These are phyloP conservation scores for Scheffersomyces quercinus DNA, from an alignment of 1,139 yeast species.

Conservation along the genomic window DNA sequence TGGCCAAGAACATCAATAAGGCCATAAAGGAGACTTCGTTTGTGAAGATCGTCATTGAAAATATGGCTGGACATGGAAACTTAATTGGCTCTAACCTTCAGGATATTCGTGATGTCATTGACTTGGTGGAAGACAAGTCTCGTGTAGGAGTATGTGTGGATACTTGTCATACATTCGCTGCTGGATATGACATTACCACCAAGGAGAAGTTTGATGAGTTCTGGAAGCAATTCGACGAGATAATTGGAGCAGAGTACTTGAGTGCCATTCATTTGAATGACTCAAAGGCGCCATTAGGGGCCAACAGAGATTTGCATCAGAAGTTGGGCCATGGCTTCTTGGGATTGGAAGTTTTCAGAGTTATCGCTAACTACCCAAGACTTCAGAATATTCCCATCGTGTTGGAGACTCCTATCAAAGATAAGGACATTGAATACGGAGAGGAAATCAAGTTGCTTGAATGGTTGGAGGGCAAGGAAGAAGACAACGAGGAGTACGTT, in stretches of 20 bases:
- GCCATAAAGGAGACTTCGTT: conserved; percentile 73
- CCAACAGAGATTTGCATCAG: conserved; percentile 90
- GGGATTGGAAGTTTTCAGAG: conserved; percentile 81
- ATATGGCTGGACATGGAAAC: conserved; percentile 98
- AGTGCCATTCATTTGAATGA: conserved; percentile 87
- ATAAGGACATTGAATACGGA: conserved; percentile 64
- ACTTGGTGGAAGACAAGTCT: conserved; percentile 68
- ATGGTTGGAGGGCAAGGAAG: conserved; percentile 60
- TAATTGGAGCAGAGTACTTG: conserved; percentile 73
- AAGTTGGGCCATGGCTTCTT: conserved; percentile 85
- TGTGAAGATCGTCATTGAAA: conserved; percentile 88
- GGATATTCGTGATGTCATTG: conserved; percentile 76
- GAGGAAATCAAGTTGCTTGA: conserved; percentile 78
- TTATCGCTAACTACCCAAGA: conserved; percentile 67
- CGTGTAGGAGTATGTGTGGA: conserved; percentile 94
- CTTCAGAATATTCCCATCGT: conserved; percentile 72
- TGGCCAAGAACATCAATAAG: conserved; percentile 77
- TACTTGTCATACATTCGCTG: conserved; percentile 94
- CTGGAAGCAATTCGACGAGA: conserved; percentile 71
- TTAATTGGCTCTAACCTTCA: conserved; percentile 80
- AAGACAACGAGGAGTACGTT: conserved; percentile 56
- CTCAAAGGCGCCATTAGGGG: conserved; percentile 90
- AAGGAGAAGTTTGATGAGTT: conserved; percentile 58
- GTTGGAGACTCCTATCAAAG: conserved; percentile 83
- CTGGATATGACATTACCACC: conserved; percentile 85